These are phyloP conservation scores for Botryotinia convoluta DNA, from an alignment of 2,329 filamentous ascomycete genomes.

Conservation along the genomic window DNA sequence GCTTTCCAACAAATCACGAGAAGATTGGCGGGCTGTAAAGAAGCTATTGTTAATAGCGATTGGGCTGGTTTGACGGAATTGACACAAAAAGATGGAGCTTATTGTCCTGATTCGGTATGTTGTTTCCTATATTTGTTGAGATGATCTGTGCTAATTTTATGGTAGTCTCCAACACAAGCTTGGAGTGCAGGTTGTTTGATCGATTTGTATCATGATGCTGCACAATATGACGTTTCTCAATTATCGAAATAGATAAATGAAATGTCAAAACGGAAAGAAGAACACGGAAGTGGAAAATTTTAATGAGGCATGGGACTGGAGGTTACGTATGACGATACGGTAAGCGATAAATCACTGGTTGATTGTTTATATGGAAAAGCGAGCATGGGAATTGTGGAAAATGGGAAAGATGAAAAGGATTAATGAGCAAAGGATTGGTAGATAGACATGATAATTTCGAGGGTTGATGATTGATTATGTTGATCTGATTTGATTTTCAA, in stretches of 20 bases:
- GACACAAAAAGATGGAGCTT: constrained; percentile 83
- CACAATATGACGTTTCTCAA: constrained; percentile 39
- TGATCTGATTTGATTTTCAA: not conserved
- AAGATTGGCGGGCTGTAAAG: constrained; percentile 77
- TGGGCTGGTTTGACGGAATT: constrained; percentile 94
- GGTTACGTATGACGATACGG: not conserved
- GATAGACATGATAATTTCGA: not conserved
- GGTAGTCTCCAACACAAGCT: constrained; percentile 84
- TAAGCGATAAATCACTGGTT: not conserved
- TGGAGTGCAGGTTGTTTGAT: constrained; percentile 96
- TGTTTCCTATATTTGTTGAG: constrained; percentile 15
- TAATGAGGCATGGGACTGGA: not conserved
- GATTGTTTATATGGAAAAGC: not conserved
- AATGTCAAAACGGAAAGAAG: not conserved
- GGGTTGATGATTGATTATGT: not conserved
- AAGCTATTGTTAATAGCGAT: constrained; percentile 71
- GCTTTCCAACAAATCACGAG: constrained; percentile 93
- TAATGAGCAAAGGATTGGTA: not conserved
- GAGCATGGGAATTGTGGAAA: not conserved
- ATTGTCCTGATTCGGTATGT: constrained; percentile 79
- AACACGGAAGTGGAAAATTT: not conserved
- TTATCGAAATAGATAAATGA: constrained; percentile 15
- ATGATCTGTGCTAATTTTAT: constrained; percentile 25
- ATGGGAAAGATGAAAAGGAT: not conserved
- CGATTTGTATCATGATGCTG: constrained; percentile 92